Conservation (phyloP, 441 rosid genomes). For the Euphorbia celastroides region DNA sequence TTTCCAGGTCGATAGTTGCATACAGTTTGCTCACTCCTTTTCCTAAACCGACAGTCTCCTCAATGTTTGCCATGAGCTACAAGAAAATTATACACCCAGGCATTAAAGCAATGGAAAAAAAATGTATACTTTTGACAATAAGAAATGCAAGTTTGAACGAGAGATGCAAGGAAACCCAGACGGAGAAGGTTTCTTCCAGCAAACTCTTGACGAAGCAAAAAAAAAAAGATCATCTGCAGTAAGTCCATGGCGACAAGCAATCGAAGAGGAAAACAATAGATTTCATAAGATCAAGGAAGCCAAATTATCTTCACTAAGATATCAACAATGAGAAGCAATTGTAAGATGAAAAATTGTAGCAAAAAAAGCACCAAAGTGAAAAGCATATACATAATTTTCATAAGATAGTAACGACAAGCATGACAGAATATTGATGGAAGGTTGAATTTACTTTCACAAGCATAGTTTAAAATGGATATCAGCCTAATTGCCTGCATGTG, state of each 20-base stretch:
- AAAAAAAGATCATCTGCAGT: not conserved
- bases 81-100: constrained; percentile 23
- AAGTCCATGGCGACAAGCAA: not conserved
- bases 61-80: constrained; percentile 66
- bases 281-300: not conserved
- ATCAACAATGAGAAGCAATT: not conserved
- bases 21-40: constrained; percentile 67
- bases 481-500: too few species aligned
- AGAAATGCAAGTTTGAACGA: not conserved
- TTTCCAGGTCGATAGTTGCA: constrained; percentile 82
- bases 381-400: not conserved
- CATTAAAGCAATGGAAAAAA: constrained; percentile 2
- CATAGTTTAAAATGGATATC: too few species aligned
- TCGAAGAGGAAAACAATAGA: not conserved
- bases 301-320: not conserved
- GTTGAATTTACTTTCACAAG: not conserved
- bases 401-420: not conserved
- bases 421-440: not conserved
- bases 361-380: not conserved
- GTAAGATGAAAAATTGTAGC: not conserved
- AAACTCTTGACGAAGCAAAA: not conserved
- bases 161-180: not conserved
- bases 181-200: not conserved
- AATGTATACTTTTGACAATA: not conserved
- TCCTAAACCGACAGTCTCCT: constrained; percentile 75